These are phyloP conservation scores for Graphilbum fragrans DNA, from an alignment of 2,329 filamentous ascomycete species.

Conservation along the genomic window DNA sequence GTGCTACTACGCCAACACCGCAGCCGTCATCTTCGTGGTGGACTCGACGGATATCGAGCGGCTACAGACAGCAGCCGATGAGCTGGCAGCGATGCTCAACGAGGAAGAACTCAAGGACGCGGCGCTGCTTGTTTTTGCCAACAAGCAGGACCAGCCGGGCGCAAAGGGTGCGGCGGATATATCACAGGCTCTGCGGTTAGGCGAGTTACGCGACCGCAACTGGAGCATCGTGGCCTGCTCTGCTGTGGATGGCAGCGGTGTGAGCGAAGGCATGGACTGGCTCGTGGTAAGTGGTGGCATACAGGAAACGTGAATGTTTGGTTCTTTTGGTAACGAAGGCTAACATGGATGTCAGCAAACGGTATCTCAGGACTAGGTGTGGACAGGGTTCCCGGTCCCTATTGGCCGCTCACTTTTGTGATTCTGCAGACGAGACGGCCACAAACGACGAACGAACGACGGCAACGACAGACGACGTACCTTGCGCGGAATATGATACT, in stretches of 20 bases:
- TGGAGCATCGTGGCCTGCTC: constrained; percentile 99
- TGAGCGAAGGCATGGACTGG: constrained; percentile 99
- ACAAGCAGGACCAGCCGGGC: constrained; percentile 97
- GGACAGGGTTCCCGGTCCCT: background rate
- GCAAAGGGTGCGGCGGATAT: constrained; percentile 96
- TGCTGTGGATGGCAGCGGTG: constrained; percentile 87
- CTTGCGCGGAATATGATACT: background rate
- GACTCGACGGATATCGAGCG: constrained; percentile 97
- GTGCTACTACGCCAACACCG: constrained; percentile 98
- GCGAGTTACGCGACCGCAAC: constrained; percentile 88
- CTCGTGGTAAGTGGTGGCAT: constrained; percentile 54
- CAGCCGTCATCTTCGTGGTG: constrained; percentile 96
- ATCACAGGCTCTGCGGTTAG: constrained; percentile 79
- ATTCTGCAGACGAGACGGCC: background rate
- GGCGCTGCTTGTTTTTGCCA: constrained; percentile 86
- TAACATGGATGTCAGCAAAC: constrained; percentile 22
- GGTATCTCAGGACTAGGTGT: constrained; percentile 25
- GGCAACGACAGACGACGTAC: background rate
- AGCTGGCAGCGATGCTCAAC: constrained; percentile 88
- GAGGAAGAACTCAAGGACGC: constrained; percentile 95
- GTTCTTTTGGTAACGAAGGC: background rate
- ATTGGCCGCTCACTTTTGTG: background rate
- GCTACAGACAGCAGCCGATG: constrained; percentile 81
- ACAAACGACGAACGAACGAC: background rate
- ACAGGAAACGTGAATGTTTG: background rate